Conservation (phyloP, 2,329 filamentous ascomycete species). For the Cladosporium sp. region DNA sequence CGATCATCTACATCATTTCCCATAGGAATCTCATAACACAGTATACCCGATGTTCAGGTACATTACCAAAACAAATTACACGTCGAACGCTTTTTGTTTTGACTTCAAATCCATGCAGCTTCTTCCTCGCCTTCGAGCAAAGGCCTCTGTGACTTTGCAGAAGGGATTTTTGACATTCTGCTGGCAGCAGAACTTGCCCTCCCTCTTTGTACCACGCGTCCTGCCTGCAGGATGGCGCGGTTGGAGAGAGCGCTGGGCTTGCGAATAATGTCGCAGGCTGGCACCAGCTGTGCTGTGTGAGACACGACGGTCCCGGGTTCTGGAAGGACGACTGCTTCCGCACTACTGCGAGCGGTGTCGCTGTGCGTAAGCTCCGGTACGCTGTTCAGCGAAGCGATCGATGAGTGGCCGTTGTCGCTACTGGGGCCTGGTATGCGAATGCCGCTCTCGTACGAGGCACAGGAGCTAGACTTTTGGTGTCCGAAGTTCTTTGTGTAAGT, state of each 20-base stretch:
- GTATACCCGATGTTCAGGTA: too few relatives aligned
- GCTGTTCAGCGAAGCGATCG: conserved; percentile 25
- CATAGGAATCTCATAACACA: conserved; percentile 7
- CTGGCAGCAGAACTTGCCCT: conserved; percentile 8
- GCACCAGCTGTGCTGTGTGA: background rate
- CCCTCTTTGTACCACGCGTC: conserved; percentile 23
- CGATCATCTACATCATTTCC: conserved; percentile 15
- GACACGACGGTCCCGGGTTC: background rate
- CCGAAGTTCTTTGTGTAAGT: conserved; percentile 19
- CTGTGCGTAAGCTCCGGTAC: conserved; percentile 29
- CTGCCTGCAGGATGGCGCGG: conserved; percentile 23
- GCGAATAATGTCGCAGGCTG: conserved; percentile 5
- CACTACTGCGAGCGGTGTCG: conserved; percentile 4
- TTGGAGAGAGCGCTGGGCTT: conserved; percentile 16
- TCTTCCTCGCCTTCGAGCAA: conserved; percentile 3
- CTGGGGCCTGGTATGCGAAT: conserved; percentile 13
- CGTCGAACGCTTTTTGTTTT: background rate
- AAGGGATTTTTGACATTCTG: background rate
- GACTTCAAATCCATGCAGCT: conserved; percentile 8
- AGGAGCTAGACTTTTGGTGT: conserved; percentile 27
- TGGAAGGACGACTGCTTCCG: background rate
- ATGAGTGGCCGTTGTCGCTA: conserved; percentile 22
- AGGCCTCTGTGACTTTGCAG: background rate
- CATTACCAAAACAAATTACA: background rate
- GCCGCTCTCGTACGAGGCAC: conserved; percentile 24